Base-by-base conservation (phyloP, 2,329 filamentous ascomycete species). In the Ophiostoma himal-ulmi region DNA sequence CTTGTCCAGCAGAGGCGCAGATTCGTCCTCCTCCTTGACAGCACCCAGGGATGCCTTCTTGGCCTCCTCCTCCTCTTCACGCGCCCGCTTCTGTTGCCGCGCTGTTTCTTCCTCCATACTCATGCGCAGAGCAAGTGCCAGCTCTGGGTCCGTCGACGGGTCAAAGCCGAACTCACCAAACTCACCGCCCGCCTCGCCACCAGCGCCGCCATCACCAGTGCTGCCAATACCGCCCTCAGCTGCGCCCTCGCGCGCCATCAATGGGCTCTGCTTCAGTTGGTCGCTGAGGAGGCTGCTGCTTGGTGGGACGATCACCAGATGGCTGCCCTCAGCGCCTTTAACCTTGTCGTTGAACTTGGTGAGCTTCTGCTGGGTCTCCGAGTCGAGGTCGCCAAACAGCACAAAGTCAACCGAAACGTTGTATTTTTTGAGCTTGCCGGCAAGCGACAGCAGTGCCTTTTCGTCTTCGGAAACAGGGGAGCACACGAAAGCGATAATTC, bases 371-470 rank as follows among this genome's bases (percentile, higher is more conserved):
- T 91, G 88, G 70, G 91, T 91, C 73, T 90, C 93, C 75, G 96
- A 92, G 75, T 95, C 92, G 69, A 97, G 86, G 76, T 99, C 94
- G 75, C 95, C 95, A 77, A 99, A 99, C 66, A 94, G 88, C 73
- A 99, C 87, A 77, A 99, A 94, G 80, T 99, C 95, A 78, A 99
- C 92, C 73, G 90, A 92, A 72, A 97, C 92, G 77, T 92, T 94
- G 80, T 90, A 91, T 86, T 99, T 99, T 88, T 98, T 98, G 93
- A 98, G 96, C 83, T 95, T 96, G 84, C 95, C 96, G 64, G 95
- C 94, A 39, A 99, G 86, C 78, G 92, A 92, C 73, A 94, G 87
- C 68, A 99, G 88, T 69, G 91, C 88, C 82, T 95, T 95, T 80
- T 97, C 91, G 74, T 92, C 90, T 78, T 99, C 95, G 73, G 89